Percentiles rank a stretch among this genome's conserved stretches.
phyloP scores from a whole-genome alignment of 2,329 filamentous ascomycete genomes.

The Pseudonectria foliicola region DNA sequence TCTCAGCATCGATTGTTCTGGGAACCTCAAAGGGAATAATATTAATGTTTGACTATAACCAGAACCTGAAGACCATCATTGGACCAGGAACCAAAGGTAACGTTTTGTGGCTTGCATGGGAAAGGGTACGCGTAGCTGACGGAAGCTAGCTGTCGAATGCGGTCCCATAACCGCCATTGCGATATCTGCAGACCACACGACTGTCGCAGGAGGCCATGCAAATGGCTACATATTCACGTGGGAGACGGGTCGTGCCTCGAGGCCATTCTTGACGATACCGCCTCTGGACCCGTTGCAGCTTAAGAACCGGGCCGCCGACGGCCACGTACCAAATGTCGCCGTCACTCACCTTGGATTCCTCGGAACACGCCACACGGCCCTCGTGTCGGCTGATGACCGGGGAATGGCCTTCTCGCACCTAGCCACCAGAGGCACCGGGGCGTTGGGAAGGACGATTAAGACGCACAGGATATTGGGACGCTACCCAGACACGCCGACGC shows the following conservation, averaged over 20 bases:
- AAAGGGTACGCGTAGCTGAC: constrained; percentile 23
- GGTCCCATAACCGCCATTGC: constrained; percentile 82
- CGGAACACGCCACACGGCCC: constrained; percentile 83
- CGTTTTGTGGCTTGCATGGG: constrained; percentile 14
- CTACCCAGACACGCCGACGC: constrained; percentile 67
- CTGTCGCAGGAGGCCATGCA: constrained; percentile 81
- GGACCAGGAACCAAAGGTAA: constrained; percentile 84
- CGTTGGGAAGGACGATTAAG: constrained; percentile 78
- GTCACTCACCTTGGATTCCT: constrained; percentile 92
- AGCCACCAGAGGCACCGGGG: constrained; percentile 81
- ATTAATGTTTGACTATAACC: constrained; percentile 94
- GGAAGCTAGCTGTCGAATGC: constrained; percentile 68
- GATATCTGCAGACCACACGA: constrained; percentile 88
- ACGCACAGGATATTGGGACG: constrained; percentile 85
- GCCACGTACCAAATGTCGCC: constrained; percentile 70
- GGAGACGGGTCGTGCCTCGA: constrained; percentile 76
- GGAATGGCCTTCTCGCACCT: constrained; percentile 99
- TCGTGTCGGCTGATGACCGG: constrained; percentile 88
- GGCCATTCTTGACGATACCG: constrained; percentile 82
- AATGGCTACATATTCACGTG: constrained; percentile 94
- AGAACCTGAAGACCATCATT: constrained; percentile 89
- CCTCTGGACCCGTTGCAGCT: constrained; percentile 62
- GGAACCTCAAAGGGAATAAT: constrained; percentile 94
- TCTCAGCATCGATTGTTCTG: constrained; percentile 81
- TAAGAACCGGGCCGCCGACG: constrained; percentile 64